Conservation (phyloP, 495 filamentous ascomycete species). For the Stereocaulon alpinum region DNA sequence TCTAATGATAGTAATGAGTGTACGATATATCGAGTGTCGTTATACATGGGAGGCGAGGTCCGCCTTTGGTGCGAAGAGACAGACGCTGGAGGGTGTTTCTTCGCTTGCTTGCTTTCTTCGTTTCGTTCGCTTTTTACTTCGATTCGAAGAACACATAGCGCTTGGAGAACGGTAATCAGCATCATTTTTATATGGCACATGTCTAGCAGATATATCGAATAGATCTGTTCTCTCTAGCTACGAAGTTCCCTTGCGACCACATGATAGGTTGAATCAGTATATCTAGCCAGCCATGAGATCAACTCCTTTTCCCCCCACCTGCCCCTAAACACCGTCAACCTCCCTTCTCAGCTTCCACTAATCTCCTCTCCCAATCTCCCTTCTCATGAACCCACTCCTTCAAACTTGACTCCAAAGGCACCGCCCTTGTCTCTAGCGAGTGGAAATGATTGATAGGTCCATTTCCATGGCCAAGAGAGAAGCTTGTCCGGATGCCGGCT, state of each 20-base stretch:
- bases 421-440: constrained; percentile 31
- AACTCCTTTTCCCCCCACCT: no score
- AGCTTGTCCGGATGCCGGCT: constrained; percentile 69
- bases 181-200: not conserved
- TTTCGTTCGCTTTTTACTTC: not conserved
- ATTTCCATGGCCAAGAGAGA: constrained; percentile 64
- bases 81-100: not conserved
- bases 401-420: not conserved
- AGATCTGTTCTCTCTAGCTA: not conserved
- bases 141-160: not conserved
- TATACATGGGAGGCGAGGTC: not conserved
- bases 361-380: not conserved
- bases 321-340: not conserved
- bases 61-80: no score
- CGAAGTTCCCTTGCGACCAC: no score
- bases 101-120: not conserved
- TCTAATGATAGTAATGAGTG: not conserved
- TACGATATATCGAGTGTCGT: not conserved
- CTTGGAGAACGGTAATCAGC: not conserved
- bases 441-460: constrained; percentile 95
- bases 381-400: not conserved
- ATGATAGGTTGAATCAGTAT: no score
- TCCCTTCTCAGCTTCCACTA: no score
- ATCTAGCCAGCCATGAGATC: no score
- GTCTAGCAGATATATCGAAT: not conserved